Evolutionary conservation across 352 stramenopile species (phyloP).

Genomic region (Pythium rishiriense): DNA sequence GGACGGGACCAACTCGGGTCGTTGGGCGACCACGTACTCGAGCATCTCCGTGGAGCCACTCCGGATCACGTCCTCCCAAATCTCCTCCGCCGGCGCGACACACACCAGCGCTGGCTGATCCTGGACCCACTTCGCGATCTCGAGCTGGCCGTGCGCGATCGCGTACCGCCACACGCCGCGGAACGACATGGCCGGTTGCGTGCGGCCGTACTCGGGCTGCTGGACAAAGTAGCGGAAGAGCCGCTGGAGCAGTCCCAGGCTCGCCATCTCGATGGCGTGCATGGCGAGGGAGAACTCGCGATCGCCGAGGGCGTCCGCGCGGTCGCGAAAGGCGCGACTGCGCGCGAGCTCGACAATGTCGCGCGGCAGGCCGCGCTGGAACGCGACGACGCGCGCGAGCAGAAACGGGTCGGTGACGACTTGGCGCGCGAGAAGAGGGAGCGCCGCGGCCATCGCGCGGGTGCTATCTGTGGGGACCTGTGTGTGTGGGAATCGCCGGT

Average conservation of each 20-base stretch:
- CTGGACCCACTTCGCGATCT: background rate
- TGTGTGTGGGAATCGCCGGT: background rate
- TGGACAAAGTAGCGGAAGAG: background rate
- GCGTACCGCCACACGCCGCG: background rate
- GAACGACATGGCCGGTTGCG: background rate
- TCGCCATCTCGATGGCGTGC: background rate
- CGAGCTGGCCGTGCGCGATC: background rate
- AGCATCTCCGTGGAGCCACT: background rate
- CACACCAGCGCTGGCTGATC: background rate
- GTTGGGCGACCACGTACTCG: background rate
- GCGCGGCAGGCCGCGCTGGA: slow-evolving; percentile 3
- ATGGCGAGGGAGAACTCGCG: background rate
- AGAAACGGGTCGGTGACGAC: slow-evolving; percentile 1
- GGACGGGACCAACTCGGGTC: background rate
- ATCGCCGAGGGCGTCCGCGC: too few relatives aligned
- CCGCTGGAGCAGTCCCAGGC: background rate
- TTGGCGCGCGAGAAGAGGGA: background rate
- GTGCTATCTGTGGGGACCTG: background rate
- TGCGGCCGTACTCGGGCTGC: background rate
- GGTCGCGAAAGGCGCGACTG: background rate
- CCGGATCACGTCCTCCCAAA: background rate
- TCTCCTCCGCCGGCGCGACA: background rate
- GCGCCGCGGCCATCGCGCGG: background rate
- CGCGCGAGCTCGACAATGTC: background rate
- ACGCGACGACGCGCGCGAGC: background rate